Base-by-base conservation (phyloP, 202 grass and related monocot genomes). In the Schoenoplectus triqueter region DNA sequence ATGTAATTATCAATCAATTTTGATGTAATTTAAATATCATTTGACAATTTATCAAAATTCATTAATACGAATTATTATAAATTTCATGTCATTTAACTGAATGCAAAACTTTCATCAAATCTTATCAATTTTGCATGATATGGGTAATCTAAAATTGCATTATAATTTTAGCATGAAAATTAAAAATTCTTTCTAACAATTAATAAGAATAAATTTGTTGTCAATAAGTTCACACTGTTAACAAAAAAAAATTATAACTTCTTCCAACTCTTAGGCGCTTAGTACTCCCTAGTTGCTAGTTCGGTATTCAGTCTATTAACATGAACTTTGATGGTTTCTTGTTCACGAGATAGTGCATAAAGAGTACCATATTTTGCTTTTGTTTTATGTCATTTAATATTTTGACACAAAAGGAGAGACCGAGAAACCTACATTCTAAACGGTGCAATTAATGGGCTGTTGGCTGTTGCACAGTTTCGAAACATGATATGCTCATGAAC, bases 321-420 rank as follows among this genome's bases (percentile, higher is more conserved):
- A 77, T 65, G 21, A 85, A 63, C 72, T 66, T 73, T 75, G 76
- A 85, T 73, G 42, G 56, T 41, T 21, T 21, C 81, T 69, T 56
- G 5, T 71, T 83, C 81, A 83, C 65, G 81, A 83, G 81, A 83
- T 71, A 83, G 45, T 66, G 46, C 49, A 79, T 6, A 31, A 19
- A 73, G 49, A 75, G 73, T 2, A 5, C 4, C 39, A 75, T 10
- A 55, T 75, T 44, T 79, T 79, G 55, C 55, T 79, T 79, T 61
- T 79, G 55, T 61, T 79, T 61, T 60, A 78, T 60, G 74, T 60
- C 59, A 78, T 78, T 79, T 41, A 57, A 77, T 76, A 76, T 77
- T 45, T 79, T 15, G 14, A 31, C 2, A 20, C 19, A 66, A 52
- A 82, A 15, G 20, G 42, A 31, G 18, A 66, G 80, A 82, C 22